Evolutionary conservation across 805 yeast genomes (phyloP), one percentile per base, ranked within the genome.

Genomic region (Yamadazyma nakazawae): DNA sequence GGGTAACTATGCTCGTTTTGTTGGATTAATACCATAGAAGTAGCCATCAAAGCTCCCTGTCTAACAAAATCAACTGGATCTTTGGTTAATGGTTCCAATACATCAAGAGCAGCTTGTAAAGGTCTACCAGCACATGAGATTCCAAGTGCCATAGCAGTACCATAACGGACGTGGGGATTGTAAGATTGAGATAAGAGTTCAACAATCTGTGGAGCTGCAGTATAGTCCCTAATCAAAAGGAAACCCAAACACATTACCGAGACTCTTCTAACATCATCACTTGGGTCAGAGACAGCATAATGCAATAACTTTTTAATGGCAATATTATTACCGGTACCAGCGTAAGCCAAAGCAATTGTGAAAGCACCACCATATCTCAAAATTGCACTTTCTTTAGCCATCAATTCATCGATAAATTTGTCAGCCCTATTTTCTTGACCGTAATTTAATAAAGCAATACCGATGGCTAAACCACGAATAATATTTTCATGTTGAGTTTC

Each of bases 121-220:
- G 91, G 94, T 62, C 94, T 84, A 40, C 99, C 99, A 19, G 97
- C 97, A 75, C 98, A 91, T 2, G 98, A 82, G 52, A 94, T 88
- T 69, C 97, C 99, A 53, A 94, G 78, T 0, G 99, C 99, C 81
- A 94, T 75, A 1, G 98, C 96, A 28, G 97, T 88, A 72, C 99
- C 99, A 63, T 94, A 94, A 66, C 99, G 87, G 32, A 94, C 98
- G 63, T 94, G 97, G 12, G 99, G 96, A 64, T 94, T 94, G 66
- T 94, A 97, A 0, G 96, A 88, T 66, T 90, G 96, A 0, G 96
- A 81, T 56, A 94, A 76, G 47, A 94, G 75, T 64, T 92, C 96
- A 34, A 94, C 97, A 70, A 94, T 86, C 55, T 95, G 85, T 47
- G 99, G 99, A 17, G 94, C 92, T 0, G 96, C 90, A 13, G 90